Evolutionary conservation across 2,329 filamentous ascomycete species (phyloP).

Genomic region (Aspergillus quadricinctus): DNA sequence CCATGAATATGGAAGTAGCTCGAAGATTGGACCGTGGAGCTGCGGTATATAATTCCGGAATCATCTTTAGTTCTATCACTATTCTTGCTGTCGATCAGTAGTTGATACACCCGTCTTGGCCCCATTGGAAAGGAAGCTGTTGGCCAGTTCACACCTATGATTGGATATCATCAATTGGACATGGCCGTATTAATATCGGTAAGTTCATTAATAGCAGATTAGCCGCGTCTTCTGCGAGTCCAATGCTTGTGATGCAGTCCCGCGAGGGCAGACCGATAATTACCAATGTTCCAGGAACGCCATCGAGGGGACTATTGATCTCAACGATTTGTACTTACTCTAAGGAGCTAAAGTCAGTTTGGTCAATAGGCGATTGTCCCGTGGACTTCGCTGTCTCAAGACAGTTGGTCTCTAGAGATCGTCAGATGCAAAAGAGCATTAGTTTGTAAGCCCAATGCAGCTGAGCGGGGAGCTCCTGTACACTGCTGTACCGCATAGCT

Average conservation of each 20-base stretch:
- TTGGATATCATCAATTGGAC: not conserved
- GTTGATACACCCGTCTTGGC: not conserved
- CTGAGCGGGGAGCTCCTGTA: slow-evolving; percentile 12
- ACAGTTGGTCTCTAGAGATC: slow-evolving; percentile 8
- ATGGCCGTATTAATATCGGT: not conserved
- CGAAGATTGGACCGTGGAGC: not conserved
- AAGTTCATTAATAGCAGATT: not conserved
- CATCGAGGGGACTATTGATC: not conserved
- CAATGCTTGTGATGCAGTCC: not conserved
- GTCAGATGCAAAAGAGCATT: slow-evolving; percentile 13
- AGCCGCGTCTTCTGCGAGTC: not conserved
- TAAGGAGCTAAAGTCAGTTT: not conserved
- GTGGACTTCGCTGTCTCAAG: not conserved
- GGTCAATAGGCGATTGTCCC: not conserved
- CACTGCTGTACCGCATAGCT: slow-evolving; percentile 11
- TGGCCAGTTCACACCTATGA: not conserved
- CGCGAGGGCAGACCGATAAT: not conserved
- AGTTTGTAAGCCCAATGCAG: slow-evolving; percentile 16
- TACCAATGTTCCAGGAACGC: not conserved
- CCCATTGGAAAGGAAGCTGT: not conserved
- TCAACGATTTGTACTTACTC: not conserved
- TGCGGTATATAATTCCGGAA: not conserved
- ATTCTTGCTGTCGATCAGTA: not conserved
- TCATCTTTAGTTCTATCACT: not conserved
- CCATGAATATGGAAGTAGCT: not conserved